Conservation (phyloP, 257 asterid genomes). For the Gentiana macrophylla region DNA sequence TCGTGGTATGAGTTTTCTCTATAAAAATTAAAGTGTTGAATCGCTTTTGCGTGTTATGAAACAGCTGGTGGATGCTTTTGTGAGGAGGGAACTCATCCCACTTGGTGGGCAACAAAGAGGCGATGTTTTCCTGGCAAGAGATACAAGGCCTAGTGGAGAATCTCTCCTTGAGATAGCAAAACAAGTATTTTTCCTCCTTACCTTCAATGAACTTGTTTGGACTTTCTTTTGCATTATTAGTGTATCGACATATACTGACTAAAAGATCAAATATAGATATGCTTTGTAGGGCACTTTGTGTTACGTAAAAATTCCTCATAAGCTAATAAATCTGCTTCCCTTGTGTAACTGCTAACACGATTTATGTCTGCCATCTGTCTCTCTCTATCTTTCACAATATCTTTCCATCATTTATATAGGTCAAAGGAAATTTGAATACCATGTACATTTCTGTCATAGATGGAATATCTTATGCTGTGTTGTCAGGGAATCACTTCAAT, state of each 20-base stretch:
- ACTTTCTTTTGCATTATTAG: background rate
- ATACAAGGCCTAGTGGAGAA: conserved; percentile 87
- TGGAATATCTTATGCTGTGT: background rate
- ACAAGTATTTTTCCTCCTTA: conserved; percentile 32
- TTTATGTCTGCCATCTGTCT: no score
- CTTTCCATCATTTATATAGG: no score
- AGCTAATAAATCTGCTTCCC: no score
- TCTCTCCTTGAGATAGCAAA: conserved; percentile 70
- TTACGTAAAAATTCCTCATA: no score
- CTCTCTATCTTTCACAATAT: no score
- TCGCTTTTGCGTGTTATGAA: conserved; percentile 9
- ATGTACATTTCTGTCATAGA: background rate
- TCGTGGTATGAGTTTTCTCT: background rate
- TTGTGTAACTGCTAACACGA: no score
- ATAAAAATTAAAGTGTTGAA: background rate
- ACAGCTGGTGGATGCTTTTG: conserved; percentile 67
- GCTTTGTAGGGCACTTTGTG: no score
- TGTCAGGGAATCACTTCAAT: conserved; percentile 63
- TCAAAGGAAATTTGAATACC: background rate
- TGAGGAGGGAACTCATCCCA: conserved; percentile 43
- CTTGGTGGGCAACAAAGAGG: conserved; percentile 42
- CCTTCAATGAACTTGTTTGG: background rate
- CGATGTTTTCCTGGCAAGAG: conserved; percentile 70
- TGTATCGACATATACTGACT: background rate
- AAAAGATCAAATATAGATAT: background rate